Conservation (phyloP, 768 basidiomycete genomes). For the Pleurotus citrinopileatus region DNA sequence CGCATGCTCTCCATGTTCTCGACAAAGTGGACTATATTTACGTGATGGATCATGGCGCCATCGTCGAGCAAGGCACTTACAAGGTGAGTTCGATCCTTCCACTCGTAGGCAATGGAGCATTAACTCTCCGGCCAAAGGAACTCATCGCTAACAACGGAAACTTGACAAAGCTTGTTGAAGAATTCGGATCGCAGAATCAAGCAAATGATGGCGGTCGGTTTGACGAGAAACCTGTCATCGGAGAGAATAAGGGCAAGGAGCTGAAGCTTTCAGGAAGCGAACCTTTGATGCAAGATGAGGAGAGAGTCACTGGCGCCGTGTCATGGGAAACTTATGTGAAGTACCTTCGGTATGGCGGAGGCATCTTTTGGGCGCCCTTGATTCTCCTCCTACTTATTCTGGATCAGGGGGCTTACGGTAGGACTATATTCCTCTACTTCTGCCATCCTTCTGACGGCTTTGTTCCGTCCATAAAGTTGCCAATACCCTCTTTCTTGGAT, state of each 20-base stretch:
- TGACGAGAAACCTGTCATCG: constrained; percentile 4
- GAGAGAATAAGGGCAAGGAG: constrained; percentile 40
- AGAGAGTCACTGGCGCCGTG: constrained; percentile 53
- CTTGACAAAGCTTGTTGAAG: constrained; percentile 15
- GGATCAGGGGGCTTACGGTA: constrained; percentile 50
- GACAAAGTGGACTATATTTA: constrained; percentile 61
- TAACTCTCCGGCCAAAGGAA: constrained; percentile 7
- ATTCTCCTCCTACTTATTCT: constrained; percentile 45
- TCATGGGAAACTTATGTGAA: constrained; percentile 43
- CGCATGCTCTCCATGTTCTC: constrained; percentile 53
- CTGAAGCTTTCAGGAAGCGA: constrained; percentile 17
- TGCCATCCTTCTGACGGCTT: constrained; percentile 3
- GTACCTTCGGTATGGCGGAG: constrained; percentile 47
- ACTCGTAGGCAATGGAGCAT: neutral
- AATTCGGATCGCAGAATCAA: constrained; percentile 11
- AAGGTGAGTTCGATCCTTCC: constrained; percentile 26
- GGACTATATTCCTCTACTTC: neutral
- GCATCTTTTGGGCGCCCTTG: constrained; percentile 45
- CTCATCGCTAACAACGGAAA: constrained; percentile 8
- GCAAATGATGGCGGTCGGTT: neutral
- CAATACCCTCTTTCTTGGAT: constrained; percentile 69
- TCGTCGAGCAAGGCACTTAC: constrained; percentile 64
- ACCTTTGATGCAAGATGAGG: constrained; percentile 52
- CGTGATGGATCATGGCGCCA: constrained; percentile 53
- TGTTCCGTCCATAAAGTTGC: constrained; percentile 36